Evolutionary conservation across 768 basidiomycete species (phyloP), one percentile per base, ranked within the genome.

Genomic region (Candolleomyces aberdarensis): DNA sequence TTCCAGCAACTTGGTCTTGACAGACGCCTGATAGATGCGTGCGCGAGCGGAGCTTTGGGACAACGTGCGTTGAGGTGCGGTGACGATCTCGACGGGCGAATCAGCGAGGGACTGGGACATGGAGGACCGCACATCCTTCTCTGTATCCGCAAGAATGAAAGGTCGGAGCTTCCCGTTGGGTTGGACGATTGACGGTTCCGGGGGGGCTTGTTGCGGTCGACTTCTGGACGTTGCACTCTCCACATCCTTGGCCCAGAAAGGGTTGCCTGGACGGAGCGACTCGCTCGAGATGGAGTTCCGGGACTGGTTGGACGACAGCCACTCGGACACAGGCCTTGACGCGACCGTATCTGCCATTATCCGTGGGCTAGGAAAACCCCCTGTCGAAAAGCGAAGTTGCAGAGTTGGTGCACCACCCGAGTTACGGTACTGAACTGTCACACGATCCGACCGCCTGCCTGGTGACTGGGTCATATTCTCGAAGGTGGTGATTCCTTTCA

Each of bases 351-450:
- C 70, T 11, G 63, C 67, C 15, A 77, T 65, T 3, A 67, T 46
- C 9, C 66, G 61, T 15, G 75, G 76, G 29, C 63, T 72, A 17
- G 82, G 83, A 19, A 83, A 62, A 50, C 80, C 78, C 41, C 83
- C 66, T 9, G 62, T 63, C 0, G 86, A 87, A 65, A 86, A 83
- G 13, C 85, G 83, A 67, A 87, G 76, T 40, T 80, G 74, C 20
- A 87, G 72, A 36, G 71, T 77, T 31, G 86, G 86, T 1, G 83
- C 75, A 36, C 79, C 83, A 26, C 70, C 67, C 47, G 76, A 53
- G 8, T 61, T n/a, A 13, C 54, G 72, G 57, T 36, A 36, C 6
- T 76, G 78, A 19, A 86, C 72, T 0, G 83, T 86, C 5, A 87
- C 86, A 0, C 81, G 80, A 53, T 80, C 59, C 58, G 44, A 48